Evolutionary conservation across 2,329 filamentous ascomycete species (phyloP).

Genomic region (Albophoma yamanashiensis): DNA sequence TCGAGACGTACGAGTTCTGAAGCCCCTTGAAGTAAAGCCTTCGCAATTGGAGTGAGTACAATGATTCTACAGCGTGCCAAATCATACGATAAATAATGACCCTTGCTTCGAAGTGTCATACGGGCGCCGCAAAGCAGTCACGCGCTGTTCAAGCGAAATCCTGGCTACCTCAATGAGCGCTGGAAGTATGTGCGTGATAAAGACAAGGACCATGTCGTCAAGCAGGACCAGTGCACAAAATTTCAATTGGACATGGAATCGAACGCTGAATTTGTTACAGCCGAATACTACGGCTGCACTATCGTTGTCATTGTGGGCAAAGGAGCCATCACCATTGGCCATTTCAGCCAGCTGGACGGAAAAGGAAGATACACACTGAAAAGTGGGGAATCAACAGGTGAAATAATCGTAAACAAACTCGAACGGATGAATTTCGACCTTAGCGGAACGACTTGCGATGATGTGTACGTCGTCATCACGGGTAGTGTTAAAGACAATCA

Average conservation of each 20-base stretch:
- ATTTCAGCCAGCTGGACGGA: neutral
- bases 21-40: neutral
- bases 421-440: no score
- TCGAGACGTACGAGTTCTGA: no score
- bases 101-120: no score
- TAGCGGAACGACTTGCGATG: no score
- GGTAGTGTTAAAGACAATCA: no score
- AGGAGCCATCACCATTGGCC: neutral
- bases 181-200: neutral
- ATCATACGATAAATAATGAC: no score
- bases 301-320: neutral
- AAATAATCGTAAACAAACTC: no score
- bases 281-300: neutral
- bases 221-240: neutral
- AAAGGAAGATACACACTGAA: no score
- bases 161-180: neutral
- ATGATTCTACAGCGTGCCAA: neutral
- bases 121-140: neutral
- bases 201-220: neutral
- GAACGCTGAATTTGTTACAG: neutral
- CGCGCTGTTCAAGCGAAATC: neutral
- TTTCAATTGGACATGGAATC: neutral
- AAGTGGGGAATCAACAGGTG: no score
- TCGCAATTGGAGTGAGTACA: neutral
- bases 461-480: no score